phyloP scores from a whole-genome alignment of 2,329 filamentous ascomycete species.

The Volutella citrinella region DNA sequence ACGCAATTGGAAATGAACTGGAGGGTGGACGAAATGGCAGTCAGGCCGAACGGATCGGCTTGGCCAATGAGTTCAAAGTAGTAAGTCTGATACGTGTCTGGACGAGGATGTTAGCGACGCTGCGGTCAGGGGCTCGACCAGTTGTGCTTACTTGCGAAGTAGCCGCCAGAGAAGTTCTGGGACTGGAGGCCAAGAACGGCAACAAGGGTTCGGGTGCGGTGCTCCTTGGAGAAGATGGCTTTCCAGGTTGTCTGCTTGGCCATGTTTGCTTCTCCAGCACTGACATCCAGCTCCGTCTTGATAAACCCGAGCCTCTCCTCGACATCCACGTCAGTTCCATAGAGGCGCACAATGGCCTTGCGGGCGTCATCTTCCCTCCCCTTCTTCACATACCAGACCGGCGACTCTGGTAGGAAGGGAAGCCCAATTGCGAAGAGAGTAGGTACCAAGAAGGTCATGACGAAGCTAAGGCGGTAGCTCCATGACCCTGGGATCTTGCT shows the following conservation, averaged over 20 bases:
- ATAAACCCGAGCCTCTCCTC: constrained; percentile 24
- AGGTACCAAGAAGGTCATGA: constrained; percentile 27
- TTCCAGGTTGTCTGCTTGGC: constrained; percentile 27
- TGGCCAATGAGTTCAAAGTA: constrained; percentile 30
- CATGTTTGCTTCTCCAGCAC: constrained; percentile 18
- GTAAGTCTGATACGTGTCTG: constrained; percentile 28
- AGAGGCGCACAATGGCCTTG: constrained; percentile 24
- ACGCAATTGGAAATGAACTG: constrained; percentile 26
- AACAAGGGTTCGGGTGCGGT: constrained; percentile 22
- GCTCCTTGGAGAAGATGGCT: constrained; percentile 28
- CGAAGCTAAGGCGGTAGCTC: constrained; percentile 25
- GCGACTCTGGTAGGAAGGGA: constrained; percentile 25
- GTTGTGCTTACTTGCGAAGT: constrained; percentile 29
- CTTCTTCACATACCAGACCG: constrained; percentile 28
- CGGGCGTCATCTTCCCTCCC: constrained; percentile 24
- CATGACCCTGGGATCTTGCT: constrained; percentile 25
- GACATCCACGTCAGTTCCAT: constrained; percentile 16
- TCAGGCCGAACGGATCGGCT: constrained; percentile 25
- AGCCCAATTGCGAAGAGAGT: constrained; percentile 21
- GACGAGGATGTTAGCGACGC: not conserved
- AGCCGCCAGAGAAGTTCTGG: constrained; percentile 29
- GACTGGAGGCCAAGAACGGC: constrained; percentile 24
- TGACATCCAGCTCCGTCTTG: constrained; percentile 23
- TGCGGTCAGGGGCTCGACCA: too few species aligned
- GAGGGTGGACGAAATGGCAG: constrained; percentile 26